Evolutionary conservation across 805 yeast species (phyloP).

Genomic region (Myxozyma udenii): DNA sequence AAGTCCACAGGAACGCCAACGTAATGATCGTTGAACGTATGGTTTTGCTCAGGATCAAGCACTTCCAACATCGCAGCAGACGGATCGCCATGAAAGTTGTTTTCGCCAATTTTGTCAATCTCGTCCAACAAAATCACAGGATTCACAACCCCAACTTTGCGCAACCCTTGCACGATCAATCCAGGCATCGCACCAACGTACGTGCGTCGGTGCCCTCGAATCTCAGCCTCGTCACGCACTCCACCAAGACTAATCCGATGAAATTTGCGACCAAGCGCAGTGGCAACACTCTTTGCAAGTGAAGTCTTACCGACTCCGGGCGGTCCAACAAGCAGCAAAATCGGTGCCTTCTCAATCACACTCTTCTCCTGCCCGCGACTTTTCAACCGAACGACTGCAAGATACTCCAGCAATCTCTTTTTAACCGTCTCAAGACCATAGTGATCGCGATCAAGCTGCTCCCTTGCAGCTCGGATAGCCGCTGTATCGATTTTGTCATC

Average conservation of each 20-base stretch:
- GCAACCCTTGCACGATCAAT: constrained; percentile 65
- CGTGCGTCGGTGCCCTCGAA: constrained; percentile 86
- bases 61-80: constrained; percentile 86
- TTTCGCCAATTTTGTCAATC: constrained; percentile 72
- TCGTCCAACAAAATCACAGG: constrained; percentile 84
- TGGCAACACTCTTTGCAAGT: constrained; percentile 76
- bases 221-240: constrained; percentile 81
- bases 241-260: constrained; percentile 86
- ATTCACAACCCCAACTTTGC: constrained; percentile 73
- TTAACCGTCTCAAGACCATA: constrained; percentile 73
- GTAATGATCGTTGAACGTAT: constrained; percentile 73
- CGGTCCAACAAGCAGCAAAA: constrained; percentile 79
- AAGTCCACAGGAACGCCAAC: constrained; percentile 72
- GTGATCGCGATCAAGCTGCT: constrained; percentile 69
- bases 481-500: constrained; percentile 32
- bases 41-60: constrained; percentile 85
- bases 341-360: constrained; percentile 52
- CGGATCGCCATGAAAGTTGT: constrained; percentile 73
- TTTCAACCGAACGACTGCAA: constrained; percentile 69
- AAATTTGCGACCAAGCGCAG: constrained; percentile 66
- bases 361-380: constrained; percentile 23
- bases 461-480: constrained; percentile 52
- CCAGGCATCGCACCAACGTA: constrained; percentile 95
- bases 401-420: constrained; percentile 69
- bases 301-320: constrained; percentile 95